Percentiles rank a stretch among this genome's conserved stretches.
phyloP scores from a whole-genome alignment of 495 filamentous ascomycete species.

The Hypoxylon rickii region DNA sequence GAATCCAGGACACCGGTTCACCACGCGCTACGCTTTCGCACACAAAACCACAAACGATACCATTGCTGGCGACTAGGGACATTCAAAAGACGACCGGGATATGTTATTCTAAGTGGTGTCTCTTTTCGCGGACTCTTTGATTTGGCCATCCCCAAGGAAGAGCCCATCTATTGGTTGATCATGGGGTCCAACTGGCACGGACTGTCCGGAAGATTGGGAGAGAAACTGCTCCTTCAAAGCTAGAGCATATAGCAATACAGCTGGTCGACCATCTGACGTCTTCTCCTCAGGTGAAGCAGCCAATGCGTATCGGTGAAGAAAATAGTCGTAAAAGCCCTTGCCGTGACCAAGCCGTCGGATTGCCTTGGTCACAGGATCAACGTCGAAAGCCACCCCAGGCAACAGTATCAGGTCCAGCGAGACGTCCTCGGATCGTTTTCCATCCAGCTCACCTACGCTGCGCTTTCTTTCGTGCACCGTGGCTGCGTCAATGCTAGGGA shows the following conservation, averaged over 20 bases:
- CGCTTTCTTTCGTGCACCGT: constrained; percentile 67
- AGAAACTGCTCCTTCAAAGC: constrained; percentile 88
- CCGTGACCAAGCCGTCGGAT: constrained; percentile 88
- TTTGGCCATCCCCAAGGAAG: constrained; percentile 51
- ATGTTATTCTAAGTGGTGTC: constrained; percentile 31
- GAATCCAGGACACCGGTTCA: constrained; percentile 4
- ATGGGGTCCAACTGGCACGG: constrained; percentile 65
- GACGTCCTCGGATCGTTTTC: constrained; percentile 50
- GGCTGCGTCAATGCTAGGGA: constrained; percentile 72
- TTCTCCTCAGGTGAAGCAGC: constrained; percentile 48
- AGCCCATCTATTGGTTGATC: constrained; percentile 54
- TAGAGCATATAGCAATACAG: constrained; percentile 74
- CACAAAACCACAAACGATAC: background rate
- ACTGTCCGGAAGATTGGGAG: constrained; percentile 48
- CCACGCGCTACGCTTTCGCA: constrained; percentile 3
- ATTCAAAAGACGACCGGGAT: constrained; percentile 9
- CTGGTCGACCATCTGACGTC: constrained; percentile 57
- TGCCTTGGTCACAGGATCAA: constrained; percentile 45
- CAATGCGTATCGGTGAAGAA: constrained; percentile 71
- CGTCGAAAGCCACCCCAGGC: constrained; percentile 93
- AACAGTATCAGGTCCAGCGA: constrained; percentile 82
- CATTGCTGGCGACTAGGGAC: constrained; percentile 13
- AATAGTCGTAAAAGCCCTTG: constrained; percentile 96
- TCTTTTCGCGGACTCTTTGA: constrained; percentile 41
- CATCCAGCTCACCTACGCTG: constrained; percentile 63